Conservation (phyloP, 1,139 yeast genomes). For the Yamadazyma jaroonii region DNA sequence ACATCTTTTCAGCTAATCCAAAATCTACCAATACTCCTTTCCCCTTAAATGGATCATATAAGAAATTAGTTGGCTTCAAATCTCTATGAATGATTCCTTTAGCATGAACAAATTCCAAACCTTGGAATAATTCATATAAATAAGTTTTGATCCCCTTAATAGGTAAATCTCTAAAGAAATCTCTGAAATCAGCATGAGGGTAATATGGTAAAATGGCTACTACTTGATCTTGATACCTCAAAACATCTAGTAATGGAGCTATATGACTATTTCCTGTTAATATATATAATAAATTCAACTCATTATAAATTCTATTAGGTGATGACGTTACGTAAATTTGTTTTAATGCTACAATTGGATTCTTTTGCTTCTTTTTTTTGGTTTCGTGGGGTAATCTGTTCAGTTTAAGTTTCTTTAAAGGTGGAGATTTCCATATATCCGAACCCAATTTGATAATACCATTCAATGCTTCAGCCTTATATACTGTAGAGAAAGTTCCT, state of each 20-base stretch:
- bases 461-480: conserved; percentile 74
- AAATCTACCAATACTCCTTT: conserved; percentile 88
- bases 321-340: conserved; percentile 94
- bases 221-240: conserved; percentile 87
- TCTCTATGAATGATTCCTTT: conserved; percentile 84
- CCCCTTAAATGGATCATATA: conserved; percentile 72
- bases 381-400: conserved; percentile 10
- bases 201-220: conserved; percentile 90
- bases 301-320: conserved; percentile 86
- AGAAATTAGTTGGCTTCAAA: conserved; percentile 84
- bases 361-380: conserved; percentile 21
- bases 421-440: conserved; percentile 48
- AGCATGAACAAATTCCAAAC: conserved; percentile 71
- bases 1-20: conserved; percentile 74
- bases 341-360: conserved; percentile 81
- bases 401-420: conserved; percentile 25
- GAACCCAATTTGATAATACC: conserved; percentile 38
- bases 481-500: conserved; percentile 90
- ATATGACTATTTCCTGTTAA: conserved; percentile 70
- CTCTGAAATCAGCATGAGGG: conserved; percentile 87
- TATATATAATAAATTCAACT: conserved; percentile 69
- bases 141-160: conserved; percentile 77
- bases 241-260: conserved; percentile 86
- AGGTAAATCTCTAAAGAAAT: conserved; percentile 77
- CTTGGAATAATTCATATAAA: conserved; percentile 74